These are phyloP conservation scores for Papiliotrema flavescens DNA, from an alignment of 1,284 basidiomycete genomes.

Conservation along the genomic window DNA sequence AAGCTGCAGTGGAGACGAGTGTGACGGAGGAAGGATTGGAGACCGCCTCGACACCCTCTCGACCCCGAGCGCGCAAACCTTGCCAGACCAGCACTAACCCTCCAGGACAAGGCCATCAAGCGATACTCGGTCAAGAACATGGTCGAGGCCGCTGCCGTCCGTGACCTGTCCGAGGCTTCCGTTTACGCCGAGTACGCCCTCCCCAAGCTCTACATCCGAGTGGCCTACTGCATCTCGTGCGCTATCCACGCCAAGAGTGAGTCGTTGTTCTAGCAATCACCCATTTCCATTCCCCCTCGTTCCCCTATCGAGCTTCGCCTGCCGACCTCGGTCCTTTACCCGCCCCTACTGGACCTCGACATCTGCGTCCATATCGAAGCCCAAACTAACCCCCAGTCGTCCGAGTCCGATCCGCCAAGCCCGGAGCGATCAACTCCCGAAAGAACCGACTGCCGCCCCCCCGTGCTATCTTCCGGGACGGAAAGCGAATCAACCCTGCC, in stretches of 20 bases:
- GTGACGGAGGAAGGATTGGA: too few species aligned
- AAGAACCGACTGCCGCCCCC: constrained; percentile 95
- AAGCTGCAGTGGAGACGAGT: background rate
- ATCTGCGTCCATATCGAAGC: background rate
- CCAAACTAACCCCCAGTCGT: constrained; percentile 63
- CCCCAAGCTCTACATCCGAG: constrained; percentile 99
- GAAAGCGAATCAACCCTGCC: constrained; percentile 80
- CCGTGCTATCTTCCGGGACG: constrained; percentile 95
- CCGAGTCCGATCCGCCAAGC: constrained; percentile 88
- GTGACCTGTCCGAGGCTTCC: constrained; percentile 94
- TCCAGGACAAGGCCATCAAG: constrained; percentile 98
- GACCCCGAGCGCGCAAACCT: too few species aligned
- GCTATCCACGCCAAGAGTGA: constrained; percentile 97
- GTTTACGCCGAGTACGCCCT: constrained; percentile 96
- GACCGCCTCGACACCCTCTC: too few species aligned
- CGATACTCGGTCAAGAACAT: constrained; percentile 99
- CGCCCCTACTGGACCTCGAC: background rate
- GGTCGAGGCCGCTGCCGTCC: constrained; percentile 96
- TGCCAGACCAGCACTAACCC: constrained; percentile 5
- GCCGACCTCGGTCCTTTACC: background rate
- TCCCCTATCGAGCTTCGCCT: background rate
- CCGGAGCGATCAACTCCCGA: constrained; percentile 58
- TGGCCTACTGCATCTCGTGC: constrained; percentile 98
- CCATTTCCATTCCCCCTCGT: background rate
- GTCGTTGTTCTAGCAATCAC: constrained; percentile 30